Conservation (phyloP, 345 rosid genomes). For the Aethionema arabicum region DNA sequence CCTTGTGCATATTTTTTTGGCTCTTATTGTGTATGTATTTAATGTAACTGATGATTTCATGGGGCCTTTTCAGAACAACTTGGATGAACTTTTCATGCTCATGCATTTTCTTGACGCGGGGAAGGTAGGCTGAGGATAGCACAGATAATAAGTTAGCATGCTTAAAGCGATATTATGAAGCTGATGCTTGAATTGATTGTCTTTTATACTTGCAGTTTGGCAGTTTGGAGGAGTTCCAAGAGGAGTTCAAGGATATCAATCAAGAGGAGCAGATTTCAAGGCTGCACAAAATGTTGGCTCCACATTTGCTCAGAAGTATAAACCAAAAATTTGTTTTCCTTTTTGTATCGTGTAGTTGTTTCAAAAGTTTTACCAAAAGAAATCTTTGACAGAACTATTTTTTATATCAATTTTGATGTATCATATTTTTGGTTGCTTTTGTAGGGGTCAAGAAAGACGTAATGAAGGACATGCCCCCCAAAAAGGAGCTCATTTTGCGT, state of each 20-base stretch:
- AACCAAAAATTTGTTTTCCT: conserved; percentile 28
- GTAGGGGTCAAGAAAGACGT: conserved; percentile 99
- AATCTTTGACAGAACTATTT: conserved; percentile 6
- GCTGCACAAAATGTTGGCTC: conserved; percentile 98
- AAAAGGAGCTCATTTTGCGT: conserved; percentile 96
- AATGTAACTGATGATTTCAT: conserved; percentile 34
- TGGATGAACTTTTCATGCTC: conserved; percentile 99
- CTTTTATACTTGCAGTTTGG: conserved; percentile 65
- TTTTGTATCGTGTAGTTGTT: conserved; percentile 18
- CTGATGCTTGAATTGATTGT: conserved; percentile 24
- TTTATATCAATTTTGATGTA: conserved; percentile 18
- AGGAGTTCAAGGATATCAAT: conserved; percentile 95
- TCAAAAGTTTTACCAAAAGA: conserved; percentile 2
- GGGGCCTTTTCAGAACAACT: conserved; percentile 79
- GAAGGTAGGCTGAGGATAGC: conserved; percentile 55
- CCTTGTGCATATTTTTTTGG: background rate
- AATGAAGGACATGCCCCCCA: conserved; percentile 97
- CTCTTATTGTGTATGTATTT: background rate
- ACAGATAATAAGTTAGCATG: conserved; percentile 16
- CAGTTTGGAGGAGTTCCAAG: conserved; percentile 97
- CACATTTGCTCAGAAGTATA: conserved; percentile 95
- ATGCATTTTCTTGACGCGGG: conserved; percentile 99
- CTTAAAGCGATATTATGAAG: conserved; percentile 17
- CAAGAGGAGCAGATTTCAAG: conserved; percentile 98
- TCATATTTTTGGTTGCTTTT: conserved; percentile 35